These are phyloP conservation scores for Arxiozyma telluris DNA, from an alignment of 1,139 yeast species.

Conservation along the genomic window DNA sequence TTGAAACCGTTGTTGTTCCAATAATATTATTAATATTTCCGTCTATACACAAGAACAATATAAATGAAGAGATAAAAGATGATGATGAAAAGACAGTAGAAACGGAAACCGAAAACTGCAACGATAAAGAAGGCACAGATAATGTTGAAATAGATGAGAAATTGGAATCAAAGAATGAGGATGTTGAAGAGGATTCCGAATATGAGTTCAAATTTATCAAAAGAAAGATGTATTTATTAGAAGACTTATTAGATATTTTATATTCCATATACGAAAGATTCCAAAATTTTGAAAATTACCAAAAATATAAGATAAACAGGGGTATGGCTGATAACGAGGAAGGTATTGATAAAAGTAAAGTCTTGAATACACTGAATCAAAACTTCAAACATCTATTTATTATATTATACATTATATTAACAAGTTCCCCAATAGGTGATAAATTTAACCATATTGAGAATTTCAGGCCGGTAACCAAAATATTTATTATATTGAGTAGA, in stretches of 20 bases:
- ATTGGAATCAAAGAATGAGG: not conserved
- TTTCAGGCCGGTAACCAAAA: not conserved
- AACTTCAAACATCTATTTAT: not conserved
- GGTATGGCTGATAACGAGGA: not conserved
- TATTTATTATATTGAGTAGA: not conserved
- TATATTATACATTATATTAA: not conserved
- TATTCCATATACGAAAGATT: conserved; percentile 1
- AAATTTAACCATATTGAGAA: not conserved
- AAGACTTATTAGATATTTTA: conserved; percentile 8
- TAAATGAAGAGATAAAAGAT: not conserved
- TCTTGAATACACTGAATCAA: not conserved
- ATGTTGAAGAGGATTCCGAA: not conserved
- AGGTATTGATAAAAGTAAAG: not conserved
- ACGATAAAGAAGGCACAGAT: not conserved
- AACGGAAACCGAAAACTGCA: not conserved
- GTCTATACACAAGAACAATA: not conserved
- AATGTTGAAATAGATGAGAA: not conserved
- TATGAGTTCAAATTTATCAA: conserved; percentile 17
- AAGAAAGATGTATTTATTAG: conserved; percentile 12
- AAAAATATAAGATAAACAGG: not conserved
- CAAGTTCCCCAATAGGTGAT: not conserved
- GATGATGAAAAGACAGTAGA: not conserved
- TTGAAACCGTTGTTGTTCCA: conserved; percentile 1
- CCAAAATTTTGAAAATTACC: not conserved
- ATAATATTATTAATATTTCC: not conserved